phyloP scores from a whole-genome alignment of 1,284 basidiomycete species.

The Melampsora americana region DNA sequence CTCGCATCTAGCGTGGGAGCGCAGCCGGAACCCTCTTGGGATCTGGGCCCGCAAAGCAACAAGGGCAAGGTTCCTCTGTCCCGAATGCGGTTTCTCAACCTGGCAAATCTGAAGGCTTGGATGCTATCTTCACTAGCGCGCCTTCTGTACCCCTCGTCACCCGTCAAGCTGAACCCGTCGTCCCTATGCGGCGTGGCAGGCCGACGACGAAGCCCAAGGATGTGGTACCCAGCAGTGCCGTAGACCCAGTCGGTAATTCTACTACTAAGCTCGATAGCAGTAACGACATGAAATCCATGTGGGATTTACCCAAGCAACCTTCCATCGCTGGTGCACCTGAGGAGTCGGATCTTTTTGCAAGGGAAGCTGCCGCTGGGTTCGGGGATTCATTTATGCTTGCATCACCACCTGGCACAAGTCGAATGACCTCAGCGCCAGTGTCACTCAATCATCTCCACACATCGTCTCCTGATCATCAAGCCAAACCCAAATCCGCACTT shows the following conservation, averaged over 20 bases:
- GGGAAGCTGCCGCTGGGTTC: constrained; percentile 42
- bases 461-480: not conserved
- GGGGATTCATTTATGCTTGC: constrained; percentile 30
- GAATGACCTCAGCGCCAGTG: not conserved
- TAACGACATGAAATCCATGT: not conserved
- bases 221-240: not conserved
- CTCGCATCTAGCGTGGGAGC: not conserved
- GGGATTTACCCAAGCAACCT: not conserved
- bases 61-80: not conserved
- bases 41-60: not conserved
- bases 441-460: not conserved
- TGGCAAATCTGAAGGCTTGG: constrained; percentile 27
- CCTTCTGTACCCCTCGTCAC: constrained; percentile 4
- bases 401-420: not conserved
- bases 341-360: constrained; percentile 30
- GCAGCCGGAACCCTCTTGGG: too few species aligned
- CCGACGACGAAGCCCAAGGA: constrained; percentile 46
- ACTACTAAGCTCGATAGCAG: not conserved
- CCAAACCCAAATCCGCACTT: not conserved
- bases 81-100: constrained; percentile 33
- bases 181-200: constrained; percentile 55
- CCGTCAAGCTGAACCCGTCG: constrained; percentile 49
- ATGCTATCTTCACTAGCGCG: constrained; percentile 26
- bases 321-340: constrained; percentile 5
- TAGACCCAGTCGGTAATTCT: not conserved